Evolutionary conservation across 2,329 filamentous ascomycete species (phyloP).

Genomic region (Diaporthe sp.): DNA sequence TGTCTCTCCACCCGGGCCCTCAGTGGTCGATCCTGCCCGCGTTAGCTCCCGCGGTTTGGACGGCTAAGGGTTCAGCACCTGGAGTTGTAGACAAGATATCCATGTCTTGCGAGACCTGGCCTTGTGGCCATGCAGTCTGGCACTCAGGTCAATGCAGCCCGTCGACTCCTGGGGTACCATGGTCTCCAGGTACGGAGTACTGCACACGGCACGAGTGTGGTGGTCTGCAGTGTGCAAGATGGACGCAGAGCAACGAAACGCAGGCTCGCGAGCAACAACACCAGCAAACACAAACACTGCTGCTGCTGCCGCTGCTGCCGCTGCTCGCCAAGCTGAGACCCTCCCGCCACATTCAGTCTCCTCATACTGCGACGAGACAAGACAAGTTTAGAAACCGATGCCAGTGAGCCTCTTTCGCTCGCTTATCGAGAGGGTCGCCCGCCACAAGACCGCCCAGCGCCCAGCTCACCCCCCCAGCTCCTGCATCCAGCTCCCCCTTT

Average conservation of each 20-base stretch:
- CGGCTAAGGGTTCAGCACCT: constrained; percentile 25
- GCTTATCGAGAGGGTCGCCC: constrained; percentile 17
- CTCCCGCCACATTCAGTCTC: neutral
- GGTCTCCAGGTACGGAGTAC: constrained; percentile 1
- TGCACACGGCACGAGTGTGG: neutral
- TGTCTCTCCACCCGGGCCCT: constrained; percentile 8
- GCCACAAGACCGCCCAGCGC: constrained; percentile 15
- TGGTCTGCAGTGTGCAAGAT: neutral
- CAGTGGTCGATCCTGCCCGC: constrained; percentile 35
- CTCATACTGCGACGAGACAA: constrained; percentile 23
- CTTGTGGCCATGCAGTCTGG: constrained; percentile 26
- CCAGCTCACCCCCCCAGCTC: neutral
- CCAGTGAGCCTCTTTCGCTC: constrained; percentile 26
- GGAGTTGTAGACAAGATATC: constrained; percentile 18
- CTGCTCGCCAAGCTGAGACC: constrained; percentile 32
- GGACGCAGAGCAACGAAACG: neutral
- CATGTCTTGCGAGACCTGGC: neutral
- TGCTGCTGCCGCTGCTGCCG: neutral
- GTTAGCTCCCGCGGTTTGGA: constrained; percentile 39
- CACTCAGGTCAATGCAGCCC: constrained; percentile 29
- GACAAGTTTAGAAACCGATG: constrained; percentile 25
- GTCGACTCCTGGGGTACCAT: neutral
- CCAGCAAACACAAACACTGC: constrained; percentile 21
- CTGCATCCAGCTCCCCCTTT: neutral
- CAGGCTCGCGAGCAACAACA: neutral